Conservation (phyloP, 2,329 filamentous ascomycete genomes). For the Pochonia chlamydosporia region DNA sequence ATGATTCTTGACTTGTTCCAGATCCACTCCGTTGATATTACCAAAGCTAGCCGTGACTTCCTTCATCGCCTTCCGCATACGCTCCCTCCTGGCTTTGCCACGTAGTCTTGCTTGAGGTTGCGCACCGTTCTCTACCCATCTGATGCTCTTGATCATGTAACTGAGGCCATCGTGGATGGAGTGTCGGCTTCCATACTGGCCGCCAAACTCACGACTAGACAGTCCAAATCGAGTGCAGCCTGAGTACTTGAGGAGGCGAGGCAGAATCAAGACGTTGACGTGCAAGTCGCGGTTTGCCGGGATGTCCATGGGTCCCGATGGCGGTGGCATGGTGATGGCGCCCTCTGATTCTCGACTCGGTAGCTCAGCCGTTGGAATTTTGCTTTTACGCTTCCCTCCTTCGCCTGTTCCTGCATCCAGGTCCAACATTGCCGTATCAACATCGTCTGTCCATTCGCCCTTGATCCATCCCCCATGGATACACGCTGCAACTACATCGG, state of each 20-base stretch:
- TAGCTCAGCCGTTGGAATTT: conserved; percentile 21
- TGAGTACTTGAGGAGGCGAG: conserved; percentile 69
- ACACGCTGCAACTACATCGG: conserved; percentile 84
- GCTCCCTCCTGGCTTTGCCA: conserved; percentile 49
- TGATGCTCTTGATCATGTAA: conserved; percentile 74
- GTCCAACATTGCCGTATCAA: conserved; percentile 64
- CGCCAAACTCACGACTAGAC: conserved; percentile 72
- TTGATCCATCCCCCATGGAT: conserved; percentile 91
- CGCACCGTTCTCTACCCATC: conserved; percentile 78
- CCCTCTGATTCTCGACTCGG: conserved; percentile 33
- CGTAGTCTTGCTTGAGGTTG: conserved; percentile 50
- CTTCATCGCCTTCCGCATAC: conserved; percentile 50
- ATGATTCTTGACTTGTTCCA: conserved; percentile 19
- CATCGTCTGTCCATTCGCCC: conserved; percentile 77
- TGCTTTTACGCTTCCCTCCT: conserved; percentile 24
- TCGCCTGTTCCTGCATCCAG: conserved; percentile 32
- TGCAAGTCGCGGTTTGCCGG: conserved; percentile 73
- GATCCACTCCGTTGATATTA: conserved; percentile 22
- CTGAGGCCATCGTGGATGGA: conserved; percentile 76
- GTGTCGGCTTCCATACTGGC: conserved; percentile 36
- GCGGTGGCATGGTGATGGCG: conserved; percentile 47
- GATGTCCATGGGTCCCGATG: conserved; percentile 55
- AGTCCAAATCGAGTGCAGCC: conserved; percentile 74
- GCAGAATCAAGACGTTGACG: conserved; percentile 79
- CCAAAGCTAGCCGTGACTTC: conserved; percentile 38